Conservation (phyloP, 805 yeast species). For the Metschnikowia hibisci region DNA sequence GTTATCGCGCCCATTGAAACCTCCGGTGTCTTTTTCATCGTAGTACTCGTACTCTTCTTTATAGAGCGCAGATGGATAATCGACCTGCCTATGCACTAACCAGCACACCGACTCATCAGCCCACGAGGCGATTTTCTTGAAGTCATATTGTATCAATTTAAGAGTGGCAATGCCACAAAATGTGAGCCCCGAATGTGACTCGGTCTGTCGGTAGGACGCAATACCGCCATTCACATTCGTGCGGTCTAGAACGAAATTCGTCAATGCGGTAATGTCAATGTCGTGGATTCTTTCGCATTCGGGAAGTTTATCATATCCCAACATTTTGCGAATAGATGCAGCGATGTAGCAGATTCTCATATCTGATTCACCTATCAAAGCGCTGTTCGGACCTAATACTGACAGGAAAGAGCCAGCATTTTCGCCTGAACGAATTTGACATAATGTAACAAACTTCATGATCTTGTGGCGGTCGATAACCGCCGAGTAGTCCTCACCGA, state of each 20-base stretch:
- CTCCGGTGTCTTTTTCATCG: conserved; percentile 60
- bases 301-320: conserved; percentile 36
- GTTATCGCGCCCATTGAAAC: conserved; percentile 83
- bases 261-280: conserved; percentile 41
- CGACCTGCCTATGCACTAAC: conserved; percentile 63
- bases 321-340: conserved; percentile 51
- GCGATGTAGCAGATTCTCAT: conserved; percentile 75
- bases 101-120: conserved; percentile 45
- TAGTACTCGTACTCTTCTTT: conserved; percentile 33
- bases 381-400: conserved; percentile 21
- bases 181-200: conserved; percentile 83
- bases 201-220: conserved; percentile 49
- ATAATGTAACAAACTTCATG: conserved; percentile 50
- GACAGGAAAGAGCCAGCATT: conserved; percentile 35
- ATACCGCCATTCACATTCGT: conserved; percentile 65
- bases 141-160: conserved; percentile 31
- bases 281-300: conserved; percentile 25
- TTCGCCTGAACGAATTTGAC: conserved; percentile 47
- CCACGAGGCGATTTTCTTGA: conserved; percentile 13
- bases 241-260: conserved; percentile 28
- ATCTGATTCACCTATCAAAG: conserved; percentile 63
- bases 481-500: conserved; percentile 40
- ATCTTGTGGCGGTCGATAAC: conserved; percentile 42
- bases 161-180: conserved; percentile 76
- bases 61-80: conserved; percentile 22